phyloP scores from a whole-genome alignment of 345 rosid genomes.

The Populus nigra region DNA sequence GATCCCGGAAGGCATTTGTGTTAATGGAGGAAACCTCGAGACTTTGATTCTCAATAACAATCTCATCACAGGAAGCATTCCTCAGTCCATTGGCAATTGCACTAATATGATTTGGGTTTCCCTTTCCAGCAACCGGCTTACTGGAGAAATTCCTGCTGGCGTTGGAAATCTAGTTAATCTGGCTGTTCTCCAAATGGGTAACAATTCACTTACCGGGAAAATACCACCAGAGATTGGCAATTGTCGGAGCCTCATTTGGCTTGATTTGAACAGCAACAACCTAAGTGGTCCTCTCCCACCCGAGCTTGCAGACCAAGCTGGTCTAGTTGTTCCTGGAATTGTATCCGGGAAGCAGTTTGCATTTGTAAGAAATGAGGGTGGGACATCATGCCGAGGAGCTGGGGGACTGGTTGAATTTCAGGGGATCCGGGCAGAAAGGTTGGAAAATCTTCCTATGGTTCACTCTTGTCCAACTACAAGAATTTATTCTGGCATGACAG shows the following conservation, averaged over 20 bases:
- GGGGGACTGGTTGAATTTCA: slow-evolving; percentile 93
- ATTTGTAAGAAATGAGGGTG: slow-evolving; percentile 94
- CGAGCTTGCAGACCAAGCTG: slow-evolving; percentile 70
- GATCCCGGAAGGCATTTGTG: slow-evolving; percentile 74
- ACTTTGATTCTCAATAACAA: slow-evolving; percentile 88
- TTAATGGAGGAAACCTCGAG: slow-evolving; percentile 70
- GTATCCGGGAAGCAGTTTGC: slow-evolving; percentile 92
- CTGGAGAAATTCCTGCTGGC: slow-evolving; percentile 68
- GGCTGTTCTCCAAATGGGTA: slow-evolving; percentile 83
- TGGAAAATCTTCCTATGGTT: slow-evolving; percentile 74
- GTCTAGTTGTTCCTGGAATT: slow-evolving; percentile 64
- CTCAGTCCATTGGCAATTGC: slow-evolving; percentile 67
- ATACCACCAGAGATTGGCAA: slow-evolving; percentile 74
- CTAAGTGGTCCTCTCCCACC: slow-evolving; percentile 60
- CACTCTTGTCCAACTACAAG: slow-evolving; percentile 87
- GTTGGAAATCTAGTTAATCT: slow-evolving; percentile 61
- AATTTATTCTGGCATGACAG: slow-evolving; percentile 74
- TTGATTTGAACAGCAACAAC: slow-evolving; percentile 82
- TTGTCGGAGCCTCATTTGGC: slow-evolving; percentile 87
- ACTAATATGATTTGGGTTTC: slow-evolving; percentile 90
- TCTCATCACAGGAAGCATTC: slow-evolving; percentile 63
- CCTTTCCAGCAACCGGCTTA: slow-evolving; percentile 68
- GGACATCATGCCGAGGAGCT: slow-evolving; percentile 93
- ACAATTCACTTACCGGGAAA: slow-evolving; percentile 71
- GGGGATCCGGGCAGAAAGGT: slow-evolving; percentile 65